These are phyloP conservation scores for Penicillium lividum DNA, from an alignment of 495 filamentous ascomycete genomes.

Conservation along the genomic window DNA sequence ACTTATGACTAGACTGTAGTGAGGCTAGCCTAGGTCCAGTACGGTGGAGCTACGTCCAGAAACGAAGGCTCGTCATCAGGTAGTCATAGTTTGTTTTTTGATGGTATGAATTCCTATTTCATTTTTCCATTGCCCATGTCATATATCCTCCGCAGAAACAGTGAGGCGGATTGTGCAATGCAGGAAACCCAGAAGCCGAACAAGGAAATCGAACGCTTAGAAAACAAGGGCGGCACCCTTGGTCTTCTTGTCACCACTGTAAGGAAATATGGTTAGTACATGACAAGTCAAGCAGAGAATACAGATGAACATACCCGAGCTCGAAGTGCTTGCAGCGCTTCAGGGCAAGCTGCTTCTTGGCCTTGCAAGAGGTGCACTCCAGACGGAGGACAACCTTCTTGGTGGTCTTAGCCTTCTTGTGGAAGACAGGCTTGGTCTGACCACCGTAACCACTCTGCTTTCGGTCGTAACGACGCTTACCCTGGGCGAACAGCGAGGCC, in stretches of 20 bases:
- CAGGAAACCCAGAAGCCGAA: conserved; percentile 51
- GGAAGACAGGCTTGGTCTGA: conserved; percentile 99
- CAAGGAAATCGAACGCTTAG: conserved; percentile 62
- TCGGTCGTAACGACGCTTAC: conserved; percentile 99
- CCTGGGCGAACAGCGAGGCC: conserved; percentile 93
- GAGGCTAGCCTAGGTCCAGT: neutral
- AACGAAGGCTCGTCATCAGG: conserved; percentile 37
- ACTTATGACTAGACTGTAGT: neutral
- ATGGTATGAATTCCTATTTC: conserved; percentile 52
- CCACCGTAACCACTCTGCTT: conserved; percentile 99
- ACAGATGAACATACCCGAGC: conserved; percentile 72
- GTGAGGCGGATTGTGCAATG: conserved; percentile 43
- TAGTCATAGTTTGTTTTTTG: conserved; percentile 48
- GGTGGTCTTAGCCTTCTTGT: conserved; percentile 99
- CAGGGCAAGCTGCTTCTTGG: conserved; percentile 95
- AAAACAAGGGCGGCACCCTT: conserved; percentile 99
- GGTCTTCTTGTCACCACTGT: conserved; percentile 99
- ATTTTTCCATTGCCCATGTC: conserved; percentile 52
- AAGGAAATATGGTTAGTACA: conserved; percentile 30
- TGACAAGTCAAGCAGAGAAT: neutral
- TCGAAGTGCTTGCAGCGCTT: conserved; percentile 99
- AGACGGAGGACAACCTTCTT: conserved; percentile 99
- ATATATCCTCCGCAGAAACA: conserved; percentile 42
- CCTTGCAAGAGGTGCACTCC: conserved; percentile 96
- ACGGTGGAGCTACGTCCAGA: conserved; percentile 4